Conservation (phyloP, 768 basidiomycete genomes). For the Lactarius hengduanensis region DNA sequence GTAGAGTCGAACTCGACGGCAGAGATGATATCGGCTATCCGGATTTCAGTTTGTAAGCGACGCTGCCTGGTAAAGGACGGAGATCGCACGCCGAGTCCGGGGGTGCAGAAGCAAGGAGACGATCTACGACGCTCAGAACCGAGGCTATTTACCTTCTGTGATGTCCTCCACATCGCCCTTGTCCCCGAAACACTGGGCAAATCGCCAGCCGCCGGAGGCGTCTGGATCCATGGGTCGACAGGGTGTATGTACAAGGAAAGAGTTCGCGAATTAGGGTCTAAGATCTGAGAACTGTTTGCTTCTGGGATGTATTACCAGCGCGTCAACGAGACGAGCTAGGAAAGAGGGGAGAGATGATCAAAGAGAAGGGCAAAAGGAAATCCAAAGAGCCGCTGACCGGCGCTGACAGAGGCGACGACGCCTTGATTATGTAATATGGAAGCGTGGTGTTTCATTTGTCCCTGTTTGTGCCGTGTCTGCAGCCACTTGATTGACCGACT, state of each 20-base stretch:
- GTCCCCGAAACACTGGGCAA: slow-evolving; percentile 99
- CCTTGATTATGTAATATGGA: slow-evolving; percentile 11
- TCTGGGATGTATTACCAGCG: slow-evolving; percentile 8
- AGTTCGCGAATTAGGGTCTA: slow-evolving; percentile 19
- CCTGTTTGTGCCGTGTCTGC: slow-evolving; percentile 20
- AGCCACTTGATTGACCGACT: not conserved
- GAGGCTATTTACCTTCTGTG: slow-evolving; percentile 76
- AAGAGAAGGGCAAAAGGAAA: slow-evolving; percentile 14
- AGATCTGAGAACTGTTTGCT: slow-evolving; percentile 31
- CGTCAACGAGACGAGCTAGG: slow-evolving; percentile 13
- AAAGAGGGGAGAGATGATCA: slow-evolving; percentile 10
- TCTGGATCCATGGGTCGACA: slow-evolving; percentile 72
- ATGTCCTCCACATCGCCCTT: slow-evolving; percentile 99
- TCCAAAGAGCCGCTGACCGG: slow-evolving; percentile 22
- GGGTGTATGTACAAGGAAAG: slow-evolving; percentile 26
- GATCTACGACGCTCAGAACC: slow-evolving; percentile 20
- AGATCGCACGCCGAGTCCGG: slow-evolving; percentile 13
- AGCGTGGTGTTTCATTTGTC: slow-evolving; percentile 30
- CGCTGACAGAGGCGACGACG: not conserved
- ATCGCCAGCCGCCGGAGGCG: slow-evolving; percentile 89
- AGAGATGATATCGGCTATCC: slow-evolving; percentile 96
- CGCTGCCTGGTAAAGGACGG: slow-evolving; percentile 16
- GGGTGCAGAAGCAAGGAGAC: slow-evolving; percentile 14
- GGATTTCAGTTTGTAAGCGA: slow-evolving; percentile 13
- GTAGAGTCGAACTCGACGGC: slow-evolving; percentile 99